Conservation (phyloP, 176 grass and related monocot genomes). For the Areca catechu region DNA sequence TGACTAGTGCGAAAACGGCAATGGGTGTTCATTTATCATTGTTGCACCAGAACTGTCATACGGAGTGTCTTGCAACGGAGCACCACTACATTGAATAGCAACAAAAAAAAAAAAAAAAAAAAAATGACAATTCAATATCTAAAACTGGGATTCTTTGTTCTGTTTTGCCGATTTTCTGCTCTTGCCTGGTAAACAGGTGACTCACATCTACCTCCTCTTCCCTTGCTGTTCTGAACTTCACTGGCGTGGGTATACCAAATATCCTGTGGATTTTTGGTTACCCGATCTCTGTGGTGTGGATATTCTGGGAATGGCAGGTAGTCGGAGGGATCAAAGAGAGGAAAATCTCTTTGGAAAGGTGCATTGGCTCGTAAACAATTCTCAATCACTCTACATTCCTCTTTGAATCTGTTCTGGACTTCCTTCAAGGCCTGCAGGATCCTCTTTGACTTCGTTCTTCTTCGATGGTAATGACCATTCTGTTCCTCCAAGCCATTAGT, state of each 20-base stretch:
- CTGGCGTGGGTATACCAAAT: slow-evolving; percentile 4
- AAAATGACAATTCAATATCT: too few species aligned
- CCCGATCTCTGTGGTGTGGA: slow-evolving; percentile 30
- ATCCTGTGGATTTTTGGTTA: background rate
- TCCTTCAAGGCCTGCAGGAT: slow-evolving; percentile 35
- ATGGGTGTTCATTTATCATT: too few species aligned
- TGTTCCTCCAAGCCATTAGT: too few species aligned
- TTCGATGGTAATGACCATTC: too few species aligned
- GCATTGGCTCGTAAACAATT: slow-evolving; percentile 36
- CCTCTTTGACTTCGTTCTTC: too few species aligned
- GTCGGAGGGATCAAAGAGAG: slow-evolving; percentile 62
- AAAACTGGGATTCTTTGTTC: background rate
- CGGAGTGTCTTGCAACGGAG: too few species aligned
- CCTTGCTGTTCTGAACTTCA: slow-evolving; percentile 17
- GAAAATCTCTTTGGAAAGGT: slow-evolving; percentile 28
- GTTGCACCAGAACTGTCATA: too few species aligned
- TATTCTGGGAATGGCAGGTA: slow-evolving; percentile 30
- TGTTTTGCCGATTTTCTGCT: slow-evolving; percentile 4
- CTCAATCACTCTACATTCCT: slow-evolving; percentile 67
- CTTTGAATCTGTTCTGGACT: slow-evolving; percentile 39
- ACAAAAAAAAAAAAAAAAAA: too few species aligned
- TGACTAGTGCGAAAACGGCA: too few species aligned
- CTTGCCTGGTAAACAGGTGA: slow-evolving; percentile 53
- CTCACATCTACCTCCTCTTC: slow-evolving; percentile 25
- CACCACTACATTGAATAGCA: too few species aligned